phyloP scores from a whole-genome alignment of 202 grass and related monocot genomes.

The Musa balbisiana region DNA sequence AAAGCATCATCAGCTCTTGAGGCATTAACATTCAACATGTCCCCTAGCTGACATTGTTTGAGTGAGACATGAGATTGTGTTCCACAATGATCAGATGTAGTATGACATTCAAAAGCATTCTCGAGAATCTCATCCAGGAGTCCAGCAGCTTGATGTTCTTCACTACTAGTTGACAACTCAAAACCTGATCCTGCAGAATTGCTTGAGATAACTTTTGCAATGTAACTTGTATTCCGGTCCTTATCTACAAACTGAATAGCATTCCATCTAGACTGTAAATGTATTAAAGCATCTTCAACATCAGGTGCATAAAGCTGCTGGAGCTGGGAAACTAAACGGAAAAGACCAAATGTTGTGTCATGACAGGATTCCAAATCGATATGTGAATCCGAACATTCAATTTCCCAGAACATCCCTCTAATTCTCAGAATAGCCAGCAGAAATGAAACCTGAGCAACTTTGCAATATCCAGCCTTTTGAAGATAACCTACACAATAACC shows the following conservation, averaged over 20 bases:
- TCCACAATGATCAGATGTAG: slow-evolving; percentile 23
- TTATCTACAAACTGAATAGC: slow-evolving; percentile 51
- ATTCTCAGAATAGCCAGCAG: slow-evolving; percentile 59
- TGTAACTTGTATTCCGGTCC: slow-evolving; percentile 33
- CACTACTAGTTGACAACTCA: slow-evolving; percentile 28
- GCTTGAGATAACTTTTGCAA: slow-evolving; percentile 41
- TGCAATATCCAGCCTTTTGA: slow-evolving; percentile 52
- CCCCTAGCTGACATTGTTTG: slow-evolving; percentile 38
- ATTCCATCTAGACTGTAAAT: slow-evolving; percentile 99
- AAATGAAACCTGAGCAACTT: slow-evolving; percentile 58
- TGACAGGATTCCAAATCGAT: slow-evolving; percentile 66
- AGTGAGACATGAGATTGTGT: slow-evolving; percentile 29
- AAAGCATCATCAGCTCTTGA: slow-evolving; percentile 5
- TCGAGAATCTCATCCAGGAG: slow-evolving; percentile 91
- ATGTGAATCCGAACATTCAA: slow-evolving; percentile 74
- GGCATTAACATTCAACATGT: slow-evolving; percentile 23
- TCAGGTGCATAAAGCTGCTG: slow-evolving; percentile 87
- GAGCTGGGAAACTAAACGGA: slow-evolving; percentile 61
- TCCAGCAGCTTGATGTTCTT: slow-evolving; percentile 43
- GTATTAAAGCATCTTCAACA: slow-evolving; percentile 70
- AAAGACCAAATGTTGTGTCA: slow-evolving; percentile 72
- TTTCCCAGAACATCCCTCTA: slow-evolving; percentile 54
- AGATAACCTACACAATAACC: slow-evolving; percentile 58
- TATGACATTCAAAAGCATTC: slow-evolving; percentile 57
- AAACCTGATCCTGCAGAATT: slow-evolving; percentile 25